Conservation (phyloP, 1,139 yeast species). For the Geotrichum australiense region DNA sequence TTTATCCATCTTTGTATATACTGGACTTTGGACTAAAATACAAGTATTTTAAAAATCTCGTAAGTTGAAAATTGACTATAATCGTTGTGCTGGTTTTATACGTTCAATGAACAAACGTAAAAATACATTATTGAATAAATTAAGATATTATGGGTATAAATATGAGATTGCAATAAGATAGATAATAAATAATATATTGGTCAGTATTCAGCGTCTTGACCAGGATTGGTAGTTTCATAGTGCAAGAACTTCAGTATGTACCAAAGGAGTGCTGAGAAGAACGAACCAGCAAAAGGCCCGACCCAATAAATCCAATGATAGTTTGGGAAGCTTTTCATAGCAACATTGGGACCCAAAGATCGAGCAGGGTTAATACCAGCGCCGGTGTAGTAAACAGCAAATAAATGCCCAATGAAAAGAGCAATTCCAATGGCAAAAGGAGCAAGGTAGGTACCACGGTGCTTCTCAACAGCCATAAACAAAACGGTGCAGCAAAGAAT, state of each 20-base stretch:
- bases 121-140: too few relatives aligned
- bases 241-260: constrained; percentile 57
- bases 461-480: constrained; percentile 80
- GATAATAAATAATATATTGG: not conserved
- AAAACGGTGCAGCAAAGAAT: constrained; percentile 69
- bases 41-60: too few relatives aligned
- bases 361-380: constrained; percentile 93
- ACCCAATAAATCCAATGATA: constrained; percentile 94
- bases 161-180: too few relatives aligned
- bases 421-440: constrained; percentile 82
- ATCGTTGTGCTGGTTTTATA: too few relatives aligned
- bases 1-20: too few relatives aligned
- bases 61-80: too few relatives aligned
- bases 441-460: constrained; percentile 68
- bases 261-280: constrained; percentile 63
- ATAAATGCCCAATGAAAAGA: constrained; percentile 73
- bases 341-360: constrained; percentile 78
- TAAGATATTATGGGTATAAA: too few relatives aligned
- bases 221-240: constrained; percentile 67
- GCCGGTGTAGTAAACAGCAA: constrained; percentile 80
- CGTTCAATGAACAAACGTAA: too few relatives aligned
- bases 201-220: constrained; percentile 48
- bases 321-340: constrained; percentile 61
- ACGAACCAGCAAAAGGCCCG: constrained; percentile 70
- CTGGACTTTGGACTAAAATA: too few relatives aligned